Evolutionary conservation across 352 stramenopile species (phyloP), one percentile per base, ranked within the genome.

Genomic region (Globisporangium camurandrum): DNA sequence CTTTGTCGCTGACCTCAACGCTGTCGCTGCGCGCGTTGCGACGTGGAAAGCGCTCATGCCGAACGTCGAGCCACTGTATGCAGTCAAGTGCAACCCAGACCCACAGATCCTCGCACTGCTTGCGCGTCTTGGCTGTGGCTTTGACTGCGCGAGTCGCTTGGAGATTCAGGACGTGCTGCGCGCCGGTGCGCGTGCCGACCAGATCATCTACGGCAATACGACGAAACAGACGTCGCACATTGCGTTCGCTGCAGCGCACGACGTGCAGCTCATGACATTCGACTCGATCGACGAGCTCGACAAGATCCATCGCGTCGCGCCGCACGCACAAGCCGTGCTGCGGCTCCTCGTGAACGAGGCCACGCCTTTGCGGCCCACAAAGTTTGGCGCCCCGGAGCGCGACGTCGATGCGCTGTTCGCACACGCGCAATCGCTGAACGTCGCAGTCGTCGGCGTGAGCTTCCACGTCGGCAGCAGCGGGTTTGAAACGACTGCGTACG

Each of bases 1-100:
- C 58, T 96, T 93, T 64, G 76, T 94, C 27, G 84, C 92, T 31
- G 84, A 95, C 62, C 82, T 83, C 44, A 61, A 62, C 43, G 81
- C 82, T 30, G 58, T 95, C 14, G 72, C 87, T 54, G 77, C 85
- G 20, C 83, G 83, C 40, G 36, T 84, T 50, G 75, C 81, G 52
- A 70, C 89, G 34, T 96, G 86, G 86, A 64, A 75, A 40, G 44
- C 71, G 49, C 75, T 78, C 30, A 66, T 96, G 47, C 84, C 84
- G 12, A 64, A 87, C 17, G 78, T 98, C 23, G 69, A 85, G 46
- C 88, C 92, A 7, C 98, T 89, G 62, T 98, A 98, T 62, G 95
- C 95, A 34, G 88, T 98, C 62, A 98, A 98, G 67, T 98, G 92
- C 69, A 97, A 98, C 66, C 85, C 88, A 14, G 89, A 97, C 61